Evolutionary conservation across 2,329 filamentous ascomycete species (phyloP).

Genomic region (Pseudopithomyces maydicus): DNA sequence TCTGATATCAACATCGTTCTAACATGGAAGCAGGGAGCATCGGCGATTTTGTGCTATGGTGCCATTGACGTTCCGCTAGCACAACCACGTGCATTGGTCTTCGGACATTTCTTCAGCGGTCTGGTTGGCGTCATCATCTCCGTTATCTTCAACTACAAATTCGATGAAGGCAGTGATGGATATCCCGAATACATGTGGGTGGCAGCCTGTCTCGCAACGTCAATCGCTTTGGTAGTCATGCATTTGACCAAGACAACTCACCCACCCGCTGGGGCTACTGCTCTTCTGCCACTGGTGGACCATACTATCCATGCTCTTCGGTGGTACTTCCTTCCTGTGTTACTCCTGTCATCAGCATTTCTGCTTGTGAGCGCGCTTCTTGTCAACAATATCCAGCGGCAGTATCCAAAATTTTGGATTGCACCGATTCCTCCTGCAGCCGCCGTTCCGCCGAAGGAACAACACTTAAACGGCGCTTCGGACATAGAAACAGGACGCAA

Average conservation of each 20-base stretch:
- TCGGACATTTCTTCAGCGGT: slow-evolving; percentile 53
- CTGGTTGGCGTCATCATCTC: slow-evolving; percentile 50
- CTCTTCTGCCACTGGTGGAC: slow-evolving; percentile 49
- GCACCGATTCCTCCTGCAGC: slow-evolving; percentile 38
- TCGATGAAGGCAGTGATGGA: slow-evolving; percentile 29
- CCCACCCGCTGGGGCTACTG: slow-evolving; percentile 55
- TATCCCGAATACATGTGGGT: slow-evolving; percentile 48
- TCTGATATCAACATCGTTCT: slow-evolving; percentile 2
- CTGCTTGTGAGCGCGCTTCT: slow-evolving; percentile 48
- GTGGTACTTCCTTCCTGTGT: slow-evolving; percentile 51
- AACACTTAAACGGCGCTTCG: not conserved
- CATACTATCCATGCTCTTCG: slow-evolving; percentile 45
- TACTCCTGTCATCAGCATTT: slow-evolving; percentile 47
- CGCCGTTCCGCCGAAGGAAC: slow-evolving; percentile 5
- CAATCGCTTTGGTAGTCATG: slow-evolving; percentile 52
- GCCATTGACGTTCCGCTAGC: slow-evolving; percentile 51
- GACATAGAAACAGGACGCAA: slow-evolving; percentile 4
- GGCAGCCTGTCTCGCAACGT: slow-evolving; percentile 49
- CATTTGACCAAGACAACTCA: slow-evolving; percentile 53
- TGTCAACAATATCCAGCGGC: slow-evolving; percentile 52
- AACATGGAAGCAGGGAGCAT: slow-evolving; percentile 44
- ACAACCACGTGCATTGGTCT: slow-evolving; percentile 51
- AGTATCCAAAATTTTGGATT: slow-evolving; percentile 55
- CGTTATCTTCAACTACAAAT: slow-evolving; percentile 49
- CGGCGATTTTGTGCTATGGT: slow-evolving; percentile 53